Conservation (phyloP, 192 early-diverging fungal species). For the Mortierella hygrophila region DNA sequence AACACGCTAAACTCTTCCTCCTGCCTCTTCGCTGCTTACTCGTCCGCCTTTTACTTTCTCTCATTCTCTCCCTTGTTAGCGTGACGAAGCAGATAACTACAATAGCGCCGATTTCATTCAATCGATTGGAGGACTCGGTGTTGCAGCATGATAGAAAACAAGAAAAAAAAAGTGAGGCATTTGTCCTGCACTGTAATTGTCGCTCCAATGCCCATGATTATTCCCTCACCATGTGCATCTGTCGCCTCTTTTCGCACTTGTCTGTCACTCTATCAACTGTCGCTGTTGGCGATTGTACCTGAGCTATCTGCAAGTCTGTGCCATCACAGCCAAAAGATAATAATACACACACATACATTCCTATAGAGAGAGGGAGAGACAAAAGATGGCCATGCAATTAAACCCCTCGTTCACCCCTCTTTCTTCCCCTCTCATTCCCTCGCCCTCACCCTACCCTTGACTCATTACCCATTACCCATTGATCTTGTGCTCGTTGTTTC, state of each 20-base stretch:
- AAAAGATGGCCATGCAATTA: background rate
- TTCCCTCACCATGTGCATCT: too few relatives aligned
- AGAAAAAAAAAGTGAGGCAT: too few relatives aligned
- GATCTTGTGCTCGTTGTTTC: background rate
- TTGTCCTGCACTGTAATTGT: too few relatives aligned
- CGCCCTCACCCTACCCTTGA: background rate
- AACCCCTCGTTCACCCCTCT: background rate
- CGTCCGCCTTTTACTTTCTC: background rate
- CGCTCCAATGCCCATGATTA: too few relatives aligned
- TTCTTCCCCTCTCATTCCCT: background rate
- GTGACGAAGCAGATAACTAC: background rate
- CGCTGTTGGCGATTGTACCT: background rate
- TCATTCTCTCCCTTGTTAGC: background rate
- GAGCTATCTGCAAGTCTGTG: background rate
- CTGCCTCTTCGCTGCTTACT: background rate
- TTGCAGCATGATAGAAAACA: background rate
- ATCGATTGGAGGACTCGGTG: background rate
- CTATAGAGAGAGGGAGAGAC: background rate
- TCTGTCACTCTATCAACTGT: too few relatives aligned
- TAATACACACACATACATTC: background rate
- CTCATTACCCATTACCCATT: too few relatives aligned
- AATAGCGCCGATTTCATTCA: slow-evolving; percentile 1
- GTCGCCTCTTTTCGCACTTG: too few relatives aligned
- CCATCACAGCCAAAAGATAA: background rate
- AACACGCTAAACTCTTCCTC: background rate